Base-by-base conservation (phyloP, 305 asterid genomes). In the Rubia peregrina region DNA sequence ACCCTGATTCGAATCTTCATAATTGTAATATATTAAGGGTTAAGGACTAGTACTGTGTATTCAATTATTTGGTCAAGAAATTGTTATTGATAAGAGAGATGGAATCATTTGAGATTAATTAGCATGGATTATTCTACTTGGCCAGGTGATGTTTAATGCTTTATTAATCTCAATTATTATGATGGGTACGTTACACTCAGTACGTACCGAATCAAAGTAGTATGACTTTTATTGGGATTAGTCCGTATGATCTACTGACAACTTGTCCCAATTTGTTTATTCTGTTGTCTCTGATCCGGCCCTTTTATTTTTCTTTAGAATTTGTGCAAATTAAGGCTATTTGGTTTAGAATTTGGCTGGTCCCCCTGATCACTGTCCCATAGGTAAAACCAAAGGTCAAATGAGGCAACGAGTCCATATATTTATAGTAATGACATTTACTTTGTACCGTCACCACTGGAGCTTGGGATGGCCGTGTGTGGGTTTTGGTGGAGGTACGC, bases 1-100 rank as follows among this genome's bases (percentile, higher is more conserved):
- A 72, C 38, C 59, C 73, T 68, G 88, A 86, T 82, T 75, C 84
- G 84, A 74, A 82, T 79, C 85, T 86, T 73, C 65, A 57, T 57
- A 19, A 36, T 44, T 22, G 13, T 59, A 53, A 51, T 38, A 3
- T 24, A 60, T 19, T 7, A 21, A n/a, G 64, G 19, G 33, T 40
- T 61, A 26, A 46, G 17, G 51, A 46, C 14, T 46, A 33, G 38
- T 33, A 33, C 38, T 1, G 38, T 33, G 38, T 3, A 46, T 46
- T 51, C 6, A 16, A 51, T 51, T 17, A 51, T 51, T 67, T 68
- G 69, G 61, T 48, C 4, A 70, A 61, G 60, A 61, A 60, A 51
- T 62, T 24, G 62, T 57, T 9, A 59, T 9, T 21, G 64, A 57
- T 19, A 7, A 57, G 30, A 57, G 62, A 22, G 36, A 57, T 57